Conservation (phyloP, 2,329 filamentous ascomycete genomes). For the Botryotinia narcissicola region DNA sequence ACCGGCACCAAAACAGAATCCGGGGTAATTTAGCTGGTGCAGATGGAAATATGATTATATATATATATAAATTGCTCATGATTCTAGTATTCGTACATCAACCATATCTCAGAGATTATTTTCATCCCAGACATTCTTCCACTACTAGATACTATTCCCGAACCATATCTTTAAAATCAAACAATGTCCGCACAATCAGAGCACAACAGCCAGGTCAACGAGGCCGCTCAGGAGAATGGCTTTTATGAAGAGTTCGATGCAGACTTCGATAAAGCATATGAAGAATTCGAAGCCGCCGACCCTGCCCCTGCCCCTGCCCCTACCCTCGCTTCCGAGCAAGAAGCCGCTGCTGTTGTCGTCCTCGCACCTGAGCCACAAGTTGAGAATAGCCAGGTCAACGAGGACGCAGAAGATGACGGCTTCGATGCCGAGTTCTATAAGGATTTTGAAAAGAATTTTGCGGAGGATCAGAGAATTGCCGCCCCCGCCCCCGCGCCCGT, state of each 20-base stretch:
- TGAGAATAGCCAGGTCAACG: not conserved
- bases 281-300: not conserved
- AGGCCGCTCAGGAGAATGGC: not conserved
- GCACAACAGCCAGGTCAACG: not conserved
- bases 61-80: not conserved
- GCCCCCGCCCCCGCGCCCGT: too few relatives aligned
- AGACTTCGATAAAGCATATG: not conserved
- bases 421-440: accelerated
- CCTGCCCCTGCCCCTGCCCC: too few relatives aligned
- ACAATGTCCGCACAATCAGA: not conserved
- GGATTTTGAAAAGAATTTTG: too few relatives aligned
- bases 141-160: not conserved
- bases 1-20: not conserved
- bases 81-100: not conserved
- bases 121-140: not conserved
- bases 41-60: not conserved
- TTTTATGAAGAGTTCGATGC: accelerated
- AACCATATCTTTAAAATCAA: not conserved
- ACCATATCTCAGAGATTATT: not conserved
- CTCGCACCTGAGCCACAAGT: not conserved
- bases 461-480: too few relatives aligned
- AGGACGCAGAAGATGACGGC: not conserved
- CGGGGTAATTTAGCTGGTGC: not conserved
- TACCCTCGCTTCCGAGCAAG: too few relatives aligned
- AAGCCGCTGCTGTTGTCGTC: too few relatives aligned